phyloP scores from a whole-genome alignment of 2,329 filamentous ascomycete genomes.

The Dactylellina leptospora region DNA sequence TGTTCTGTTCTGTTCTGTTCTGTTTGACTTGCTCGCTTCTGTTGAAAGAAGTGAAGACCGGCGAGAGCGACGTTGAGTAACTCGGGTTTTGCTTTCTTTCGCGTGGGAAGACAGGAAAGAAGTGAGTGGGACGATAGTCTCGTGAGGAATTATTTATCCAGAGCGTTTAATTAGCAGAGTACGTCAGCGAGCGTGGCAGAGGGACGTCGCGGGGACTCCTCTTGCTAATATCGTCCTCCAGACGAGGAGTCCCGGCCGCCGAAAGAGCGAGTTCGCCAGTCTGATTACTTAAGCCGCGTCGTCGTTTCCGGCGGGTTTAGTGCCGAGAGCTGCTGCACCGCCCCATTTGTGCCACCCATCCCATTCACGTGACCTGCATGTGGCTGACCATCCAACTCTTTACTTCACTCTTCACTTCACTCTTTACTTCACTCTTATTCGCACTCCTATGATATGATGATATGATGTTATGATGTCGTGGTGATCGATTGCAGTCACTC shows the following conservation, averaged over 20 bases:
- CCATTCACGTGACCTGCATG: constrained; percentile 2
- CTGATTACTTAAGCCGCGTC: constrained; percentile 6
- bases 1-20: neutral
- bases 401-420: no score
- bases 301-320: neutral
- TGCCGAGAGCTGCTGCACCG: neutral
- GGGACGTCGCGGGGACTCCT: constrained; percentile 9
- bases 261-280: constrained; percentile 9
- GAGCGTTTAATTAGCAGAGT: constrained; percentile 21
- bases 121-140: constrained; percentile 7
- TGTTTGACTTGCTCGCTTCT: constrained; percentile 24
- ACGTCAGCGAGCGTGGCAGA: constrained; percentile 53
- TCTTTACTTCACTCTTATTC: no score
- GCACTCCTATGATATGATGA: neutral
- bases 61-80: constrained; percentile 24
- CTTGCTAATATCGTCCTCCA: constrained; percentile 35
- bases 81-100: neutral
- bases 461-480: neutral
- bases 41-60: constrained; percentile 40
- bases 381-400: no score
- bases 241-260: constrained; percentile 45
- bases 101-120: neutral
- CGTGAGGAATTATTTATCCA: constrained; percentile 6
- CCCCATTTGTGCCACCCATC: constrained; percentile 5
- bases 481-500: neutral